Conservation (phyloP, 1,284 basidiomycete genomes). For the Tylopilus sp. region DNA sequence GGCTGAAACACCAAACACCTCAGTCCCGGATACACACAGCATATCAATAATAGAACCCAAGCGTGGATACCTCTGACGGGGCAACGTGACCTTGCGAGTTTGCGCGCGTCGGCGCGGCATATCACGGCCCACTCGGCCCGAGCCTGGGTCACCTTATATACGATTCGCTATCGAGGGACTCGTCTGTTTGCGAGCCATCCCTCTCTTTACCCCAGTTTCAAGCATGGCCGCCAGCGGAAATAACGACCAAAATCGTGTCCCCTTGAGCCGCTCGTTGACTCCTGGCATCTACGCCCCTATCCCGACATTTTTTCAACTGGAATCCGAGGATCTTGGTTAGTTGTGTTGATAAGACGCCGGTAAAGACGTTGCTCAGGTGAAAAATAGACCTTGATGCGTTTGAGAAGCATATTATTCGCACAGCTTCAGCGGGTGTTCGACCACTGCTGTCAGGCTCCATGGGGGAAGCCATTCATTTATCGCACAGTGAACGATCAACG, state of each 20-base stretch:
- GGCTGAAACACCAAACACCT: no score
- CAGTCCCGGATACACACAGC: no score
- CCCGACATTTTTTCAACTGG: constrained; percentile 77
- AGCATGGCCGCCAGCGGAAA: constrained; percentile 33
- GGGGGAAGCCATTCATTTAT: constrained; percentile 81
- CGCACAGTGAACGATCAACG: constrained; percentile 63
- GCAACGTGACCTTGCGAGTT: no score
- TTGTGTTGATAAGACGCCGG: neutral
- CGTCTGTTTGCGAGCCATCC: neutral
- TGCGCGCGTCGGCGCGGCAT: no score
- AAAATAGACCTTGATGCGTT: constrained; percentile 69
- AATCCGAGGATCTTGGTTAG: constrained; percentile 79
- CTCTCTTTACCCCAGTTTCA: constrained; percentile 1
- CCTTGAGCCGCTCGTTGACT: constrained; percentile 51
- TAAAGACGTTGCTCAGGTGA: constrained; percentile 1
- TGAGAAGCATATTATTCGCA: constrained; percentile 66
- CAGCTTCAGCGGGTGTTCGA: constrained; percentile 69
- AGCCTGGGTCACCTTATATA: constrained; percentile 13
- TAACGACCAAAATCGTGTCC: constrained; percentile 22
- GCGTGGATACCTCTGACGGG: no score
- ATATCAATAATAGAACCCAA: no score
- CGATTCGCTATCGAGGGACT: neutral
- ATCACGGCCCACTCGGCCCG: neutral
- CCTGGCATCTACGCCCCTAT: constrained; percentile 84
- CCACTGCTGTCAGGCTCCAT: constrained; percentile 82